These are phyloP conservation scores for Elsinoe perseae DNA, from an alignment of 2,329 filamentous ascomycete genomes.

Conservation along the genomic window DNA sequence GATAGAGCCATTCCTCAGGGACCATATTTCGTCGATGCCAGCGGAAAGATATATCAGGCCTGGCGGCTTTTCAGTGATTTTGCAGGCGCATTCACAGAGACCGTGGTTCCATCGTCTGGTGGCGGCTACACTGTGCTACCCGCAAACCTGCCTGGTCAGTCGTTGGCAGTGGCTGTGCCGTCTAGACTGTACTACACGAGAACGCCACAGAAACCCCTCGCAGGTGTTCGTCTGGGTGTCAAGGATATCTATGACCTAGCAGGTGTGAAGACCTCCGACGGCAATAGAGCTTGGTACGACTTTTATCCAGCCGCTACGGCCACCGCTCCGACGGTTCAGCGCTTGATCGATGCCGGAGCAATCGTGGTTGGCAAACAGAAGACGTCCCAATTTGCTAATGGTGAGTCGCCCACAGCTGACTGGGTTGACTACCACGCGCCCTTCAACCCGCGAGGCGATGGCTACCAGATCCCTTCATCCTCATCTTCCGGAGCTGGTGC, in stretches of 20 bases:
- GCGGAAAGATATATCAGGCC: slow-evolving; percentile 41
- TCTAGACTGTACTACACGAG: slow-evolving; percentile 53
- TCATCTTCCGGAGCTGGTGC: slow-evolving; percentile 43
- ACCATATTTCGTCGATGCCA: slow-evolving; percentile 44
- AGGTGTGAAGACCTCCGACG: slow-evolving; percentile 50
- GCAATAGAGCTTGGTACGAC: slow-evolving; percentile 51
- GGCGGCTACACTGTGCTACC: slow-evolving; percentile 39
- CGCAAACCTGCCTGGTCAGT: slow-evolving; percentile 37
- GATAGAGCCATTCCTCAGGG: slow-evolving; percentile 34
- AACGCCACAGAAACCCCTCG: slow-evolving; percentile 48
- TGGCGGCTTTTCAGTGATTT: slow-evolving; percentile 45
- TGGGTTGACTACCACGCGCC: slow-evolving; percentile 41
- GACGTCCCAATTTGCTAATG: slow-evolving; percentile 40
- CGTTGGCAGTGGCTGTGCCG: slow-evolving; percentile 47
- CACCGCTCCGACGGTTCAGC: slow-evolving; percentile 47
- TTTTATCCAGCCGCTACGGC: slow-evolving; percentile 41
- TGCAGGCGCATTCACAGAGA: slow-evolving; percentile 44
- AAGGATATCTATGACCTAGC: slow-evolving; percentile 57
- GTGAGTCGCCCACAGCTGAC: slow-evolving; percentile 43
- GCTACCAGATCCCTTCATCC: slow-evolving; percentile 40
- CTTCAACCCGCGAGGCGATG: slow-evolving; percentile 40
- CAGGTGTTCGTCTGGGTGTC: slow-evolving; percentile 53
- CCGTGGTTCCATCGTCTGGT: slow-evolving; percentile 33
- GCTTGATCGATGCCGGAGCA: slow-evolving; percentile 53
- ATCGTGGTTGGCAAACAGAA: slow-evolving; percentile 42